Evolutionary conservation across 2,329 filamentous ascomycete genomes (phyloP).

Genomic region (Calonectria crousiana): DNA sequence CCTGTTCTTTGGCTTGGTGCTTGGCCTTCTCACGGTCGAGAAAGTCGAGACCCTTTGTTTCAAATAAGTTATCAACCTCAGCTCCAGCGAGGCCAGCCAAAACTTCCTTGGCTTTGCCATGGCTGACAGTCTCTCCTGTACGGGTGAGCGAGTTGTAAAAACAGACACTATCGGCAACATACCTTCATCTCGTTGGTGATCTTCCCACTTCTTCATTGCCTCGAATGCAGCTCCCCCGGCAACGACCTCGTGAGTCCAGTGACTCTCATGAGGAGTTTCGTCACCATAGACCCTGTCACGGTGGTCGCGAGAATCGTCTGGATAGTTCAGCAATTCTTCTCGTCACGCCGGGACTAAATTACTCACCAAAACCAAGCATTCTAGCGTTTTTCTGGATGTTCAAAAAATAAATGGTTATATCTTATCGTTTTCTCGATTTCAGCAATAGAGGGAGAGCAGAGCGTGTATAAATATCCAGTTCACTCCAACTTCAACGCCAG

Average conservation of each 20-base stretch:
- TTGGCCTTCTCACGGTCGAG: conserved; percentile 70
- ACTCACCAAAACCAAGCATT: conserved; percentile 29
- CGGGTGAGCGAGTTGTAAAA: not conserved
- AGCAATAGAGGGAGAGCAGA: not conserved
- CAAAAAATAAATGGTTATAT: not conserved
- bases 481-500: not conserved
- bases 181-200: conserved; percentile 76
- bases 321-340: not conserved
- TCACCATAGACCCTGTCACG: conserved; percentile 59
- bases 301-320: conserved; percentile 19
- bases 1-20: conserved; percentile 69
- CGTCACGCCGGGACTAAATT: too few species aligned
- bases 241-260: conserved; percentile 78
- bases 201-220: conserved; percentile 84
- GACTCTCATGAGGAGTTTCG: conserved; percentile 64
- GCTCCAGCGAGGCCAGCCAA: conserved; percentile 78
- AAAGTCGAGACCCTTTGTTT: conserved; percentile 75
- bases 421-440: not conserved
- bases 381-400: not conserved
- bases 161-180: not conserved
- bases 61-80: conserved; percentile 81
- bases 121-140: conserved; percentile 68
- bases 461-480: not conserved
- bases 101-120: conserved; percentile 83
- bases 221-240: conserved; percentile 83